Evolutionary conservation across 306 rosid genomes (phyloP).

Genomic region (Glycine soja): DNA sequence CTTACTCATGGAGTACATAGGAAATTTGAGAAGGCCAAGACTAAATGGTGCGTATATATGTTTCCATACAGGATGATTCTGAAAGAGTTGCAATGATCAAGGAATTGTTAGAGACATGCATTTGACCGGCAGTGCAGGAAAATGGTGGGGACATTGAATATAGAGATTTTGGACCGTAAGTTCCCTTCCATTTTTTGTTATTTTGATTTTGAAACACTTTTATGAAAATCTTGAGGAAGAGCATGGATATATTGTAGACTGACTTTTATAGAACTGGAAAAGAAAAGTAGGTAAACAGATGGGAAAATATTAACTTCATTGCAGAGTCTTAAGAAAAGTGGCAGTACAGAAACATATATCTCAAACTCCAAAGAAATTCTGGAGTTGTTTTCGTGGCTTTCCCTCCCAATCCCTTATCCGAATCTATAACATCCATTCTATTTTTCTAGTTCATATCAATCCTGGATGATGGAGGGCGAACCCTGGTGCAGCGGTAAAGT

Average conservation of each 20-base stretch:
- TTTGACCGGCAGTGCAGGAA: conserved; percentile 95
- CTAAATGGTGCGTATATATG: not conserved
- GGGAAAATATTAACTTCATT: not conserved
- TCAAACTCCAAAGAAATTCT: not conserved
- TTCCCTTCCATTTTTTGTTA: conserved; percentile 35
- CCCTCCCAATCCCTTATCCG: not conserved
- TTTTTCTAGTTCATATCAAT: no score
- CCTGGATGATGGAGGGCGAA: no score
- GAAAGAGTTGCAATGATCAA: conserved; percentile 97
- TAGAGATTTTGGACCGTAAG: conserved; percentile 73
- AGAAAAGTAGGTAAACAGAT: not conserved
- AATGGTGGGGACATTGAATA: conserved; percentile 98
- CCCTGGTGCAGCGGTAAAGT: no score
- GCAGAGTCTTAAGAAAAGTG: not conserved
- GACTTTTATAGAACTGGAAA: not conserved
- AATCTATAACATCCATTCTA: not conserved
- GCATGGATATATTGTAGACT: not conserved
- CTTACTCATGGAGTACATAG: not conserved
- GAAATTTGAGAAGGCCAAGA: conserved; percentile 5
- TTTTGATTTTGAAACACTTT: conserved; percentile 36
- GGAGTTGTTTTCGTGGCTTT: not conserved
- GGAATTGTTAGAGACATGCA: conserved; percentile 92
- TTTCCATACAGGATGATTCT: conserved; percentile 83
- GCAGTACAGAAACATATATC: not conserved
- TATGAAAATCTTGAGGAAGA: conserved; percentile 19